phyloP scores from a whole-genome alignment of 2,329 filamentous ascomycete genomes.

The Fusarium cicatricum region DNA sequence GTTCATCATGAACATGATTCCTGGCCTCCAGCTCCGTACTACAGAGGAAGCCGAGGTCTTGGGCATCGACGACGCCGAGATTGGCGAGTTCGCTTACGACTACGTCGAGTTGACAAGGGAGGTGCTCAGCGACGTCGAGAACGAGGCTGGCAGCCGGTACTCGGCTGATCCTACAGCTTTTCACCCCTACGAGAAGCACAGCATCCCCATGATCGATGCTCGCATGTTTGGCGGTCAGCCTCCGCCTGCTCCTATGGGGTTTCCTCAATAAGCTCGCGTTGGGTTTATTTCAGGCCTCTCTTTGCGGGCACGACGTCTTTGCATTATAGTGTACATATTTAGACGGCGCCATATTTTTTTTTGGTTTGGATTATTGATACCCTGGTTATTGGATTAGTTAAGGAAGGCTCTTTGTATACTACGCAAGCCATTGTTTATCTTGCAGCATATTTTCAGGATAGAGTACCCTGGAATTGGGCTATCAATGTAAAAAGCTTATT shows the following conservation, averaged over 20 bases:
- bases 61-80: constrained; percentile 88
- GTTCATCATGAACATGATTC: constrained; percentile 80
- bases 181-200: constrained; percentile 58
- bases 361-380: constrained; percentile 40
- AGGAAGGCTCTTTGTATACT: constrained; percentile 23
- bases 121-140: constrained; percentile 57
- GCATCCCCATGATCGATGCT: constrained; percentile 57
- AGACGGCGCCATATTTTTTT: constrained; percentile 35
- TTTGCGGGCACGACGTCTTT: not conserved
- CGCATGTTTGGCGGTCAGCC: constrained; percentile 50
- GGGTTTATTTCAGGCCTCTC: not conserved
- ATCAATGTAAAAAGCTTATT: too few relatives aligned
- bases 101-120: constrained; percentile 83
- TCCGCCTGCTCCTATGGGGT: constrained; percentile 33
- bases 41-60: constrained; percentile 81
- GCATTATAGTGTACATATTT: constrained; percentile 29
- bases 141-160: constrained; percentile 54
- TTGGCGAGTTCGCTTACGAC: constrained; percentile 95
- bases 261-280: constrained; percentile 29
- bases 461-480: not conserved
- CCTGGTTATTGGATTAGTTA: constrained; percentile 28
- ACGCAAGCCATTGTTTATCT: constrained; percentile 7
- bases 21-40: constrained; percentile 77
- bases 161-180: constrained; percentile 52
- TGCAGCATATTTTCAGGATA: constrained; percentile 2